Conservation (phyloP, 129 eudicot species). For the Tagetes erecta region DNA sequence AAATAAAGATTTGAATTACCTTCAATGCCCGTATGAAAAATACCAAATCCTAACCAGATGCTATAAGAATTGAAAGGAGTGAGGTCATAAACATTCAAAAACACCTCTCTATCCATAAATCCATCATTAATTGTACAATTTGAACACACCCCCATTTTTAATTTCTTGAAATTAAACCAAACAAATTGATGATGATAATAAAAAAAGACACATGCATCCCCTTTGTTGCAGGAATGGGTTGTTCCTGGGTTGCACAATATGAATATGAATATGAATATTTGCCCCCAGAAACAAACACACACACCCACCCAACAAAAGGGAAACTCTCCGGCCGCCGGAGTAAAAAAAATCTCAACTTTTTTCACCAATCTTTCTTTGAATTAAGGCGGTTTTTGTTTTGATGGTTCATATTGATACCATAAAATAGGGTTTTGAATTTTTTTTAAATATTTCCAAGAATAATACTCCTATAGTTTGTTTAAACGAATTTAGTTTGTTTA, state of each 20-base stretch:
- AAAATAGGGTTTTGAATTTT: neutral
- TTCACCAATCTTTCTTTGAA: neutral
- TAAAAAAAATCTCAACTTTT: conserved; percentile 11
- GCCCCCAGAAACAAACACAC: conserved; percentile 39
- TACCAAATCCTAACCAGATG: conserved; percentile 61
- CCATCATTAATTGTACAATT: conserved; percentile 24
- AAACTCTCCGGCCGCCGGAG: conserved; percentile 40
- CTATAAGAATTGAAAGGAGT: conserved; percentile 56
- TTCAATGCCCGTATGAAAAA: conserved; percentile 73
- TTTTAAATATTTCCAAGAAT: no score
- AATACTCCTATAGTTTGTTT: no score
- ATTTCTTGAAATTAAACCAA: neutral
- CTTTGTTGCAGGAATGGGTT: conserved; percentile 36
- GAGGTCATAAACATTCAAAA: conserved; percentile 63
- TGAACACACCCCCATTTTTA: conserved; percentile 39
- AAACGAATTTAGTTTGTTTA: no score
- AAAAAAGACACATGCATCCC: conserved; percentile 27
- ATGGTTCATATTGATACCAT: conserved; percentile 20
- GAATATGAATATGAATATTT: neutral
- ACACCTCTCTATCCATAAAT: conserved; percentile 38
- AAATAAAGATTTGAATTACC: conserved; percentile 30
- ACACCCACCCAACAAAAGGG: conserved; percentile 33
- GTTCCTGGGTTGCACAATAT: conserved; percentile 31
- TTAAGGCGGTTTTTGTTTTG: conserved; percentile 5
- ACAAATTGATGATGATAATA: neutral